Evolutionary conservation across 768 basidiomycete genomes (phyloP).

Genomic region (Boletus sensibilis): DNA sequence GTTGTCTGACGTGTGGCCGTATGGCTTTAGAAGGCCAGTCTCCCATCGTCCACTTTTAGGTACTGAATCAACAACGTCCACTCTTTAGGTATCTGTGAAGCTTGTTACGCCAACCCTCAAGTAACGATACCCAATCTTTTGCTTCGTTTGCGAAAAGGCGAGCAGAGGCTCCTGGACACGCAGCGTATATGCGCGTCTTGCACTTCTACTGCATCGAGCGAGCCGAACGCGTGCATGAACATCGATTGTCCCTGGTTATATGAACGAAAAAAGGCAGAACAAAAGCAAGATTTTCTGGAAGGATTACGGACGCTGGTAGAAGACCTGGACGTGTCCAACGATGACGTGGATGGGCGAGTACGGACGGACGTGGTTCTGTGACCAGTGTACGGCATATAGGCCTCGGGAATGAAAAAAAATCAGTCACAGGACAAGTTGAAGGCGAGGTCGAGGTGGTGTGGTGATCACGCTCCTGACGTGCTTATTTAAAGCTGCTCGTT

Average conservation of each 20-base stretch:
- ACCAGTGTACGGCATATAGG: background rate
- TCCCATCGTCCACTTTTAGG: background rate
- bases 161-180: conserved; percentile 52
- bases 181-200: conserved; percentile 78
- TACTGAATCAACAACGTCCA: background rate
- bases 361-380: conserved; percentile 1
- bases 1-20: conserved; percentile 68
- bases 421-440: too few species aligned
- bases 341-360: background rate
- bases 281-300: conserved; percentile 33
- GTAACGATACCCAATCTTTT: conserved; percentile 57
- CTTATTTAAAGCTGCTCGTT: too few species aligned
- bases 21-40: conserved; percentile 47
- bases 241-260: conserved; percentile 87
- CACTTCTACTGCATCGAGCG: conserved; percentile 49
- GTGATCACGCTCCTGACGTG: too few species aligned
- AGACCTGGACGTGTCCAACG: conserved; percentile 17
- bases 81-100: conserved; percentile 58
- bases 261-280: conserved; percentile 60
- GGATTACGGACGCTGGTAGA: conserved; percentile 33
- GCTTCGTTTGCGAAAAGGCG: conserved; percentile 51
- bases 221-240: conserved; percentile 73
- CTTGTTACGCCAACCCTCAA: conserved; percentile 52
- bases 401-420: background rate
- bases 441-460: background rate